Evolutionary conservation across 2,329 filamentous ascomycete species (phyloP).

Genomic region (Pleurostoma richardsiae): DNA sequence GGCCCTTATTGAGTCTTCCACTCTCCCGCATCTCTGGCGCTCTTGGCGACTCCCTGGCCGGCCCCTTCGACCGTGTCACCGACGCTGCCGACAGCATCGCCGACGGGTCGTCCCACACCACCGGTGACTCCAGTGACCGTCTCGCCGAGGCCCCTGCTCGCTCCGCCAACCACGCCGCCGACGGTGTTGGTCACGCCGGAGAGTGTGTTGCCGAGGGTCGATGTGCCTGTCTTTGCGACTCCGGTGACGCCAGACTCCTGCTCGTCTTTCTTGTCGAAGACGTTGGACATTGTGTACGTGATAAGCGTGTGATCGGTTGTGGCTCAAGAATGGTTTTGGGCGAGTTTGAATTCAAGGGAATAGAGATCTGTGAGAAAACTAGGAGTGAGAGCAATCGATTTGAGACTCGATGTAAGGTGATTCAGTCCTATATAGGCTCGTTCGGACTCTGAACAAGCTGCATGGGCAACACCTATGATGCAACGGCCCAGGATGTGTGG

Average conservation of each 20-base stretch:
- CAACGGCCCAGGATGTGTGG: too few species aligned
- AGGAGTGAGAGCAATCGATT: too few species aligned
- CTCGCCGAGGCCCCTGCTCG: constrained; percentile 5
- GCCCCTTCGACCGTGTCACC: constrained; percentile 6
- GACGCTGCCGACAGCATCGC: constrained; percentile 7
- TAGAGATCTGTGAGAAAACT: too few species aligned
- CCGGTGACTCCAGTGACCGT: constrained; percentile 6
- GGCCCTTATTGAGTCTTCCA: constrained; percentile 7
- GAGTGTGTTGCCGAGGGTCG: constrained; percentile 6
- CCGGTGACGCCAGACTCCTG: constrained; percentile 4
- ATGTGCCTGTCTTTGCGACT: constrained; percentile 8
- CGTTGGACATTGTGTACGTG: constrained; percentile 3
- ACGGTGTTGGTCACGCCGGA: constrained; percentile 7
- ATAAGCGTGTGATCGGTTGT: too few species aligned
- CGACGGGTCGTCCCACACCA: constrained; percentile 6
- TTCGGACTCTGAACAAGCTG: too few species aligned
- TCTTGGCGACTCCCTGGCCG: constrained; percentile 5
- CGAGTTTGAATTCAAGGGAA: too few species aligned
- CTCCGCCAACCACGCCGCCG: constrained; percentile 7
- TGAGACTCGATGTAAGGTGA: too few species aligned
- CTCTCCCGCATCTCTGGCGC: constrained; percentile 6
- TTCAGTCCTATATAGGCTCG: too few species aligned
- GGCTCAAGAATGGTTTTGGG: too few species aligned
- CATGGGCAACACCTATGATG: too few species aligned
- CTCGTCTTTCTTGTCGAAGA: constrained; percentile 7